Evolutionary conservation across 2,329 filamentous ascomycete species (phyloP).

Genomic region (Boeremia lycopersici): DNA sequence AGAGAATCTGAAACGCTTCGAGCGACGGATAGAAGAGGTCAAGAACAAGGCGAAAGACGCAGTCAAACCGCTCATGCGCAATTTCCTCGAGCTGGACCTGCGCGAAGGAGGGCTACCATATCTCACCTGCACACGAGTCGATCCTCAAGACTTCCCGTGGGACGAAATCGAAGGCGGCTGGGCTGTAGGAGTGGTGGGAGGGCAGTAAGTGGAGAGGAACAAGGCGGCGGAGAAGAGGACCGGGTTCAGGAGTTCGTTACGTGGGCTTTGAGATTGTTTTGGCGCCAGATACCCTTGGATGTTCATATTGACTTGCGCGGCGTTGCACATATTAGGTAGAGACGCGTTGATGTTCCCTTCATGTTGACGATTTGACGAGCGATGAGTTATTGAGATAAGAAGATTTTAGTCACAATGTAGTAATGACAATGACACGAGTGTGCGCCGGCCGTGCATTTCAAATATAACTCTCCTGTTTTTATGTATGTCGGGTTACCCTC

Average conservation of each 20-base stretch:
- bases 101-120: conserved; percentile 62
- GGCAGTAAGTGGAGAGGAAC: not conserved
- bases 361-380: not conserved
- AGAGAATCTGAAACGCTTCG: conserved; percentile 84
- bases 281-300: conserved; percentile 9
- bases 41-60: conserved; percentile 82
- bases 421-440: not conserved
- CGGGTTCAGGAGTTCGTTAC: not conserved
- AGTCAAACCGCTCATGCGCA: conserved; percentile 84
- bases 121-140: conserved; percentile 68
- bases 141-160: conserved; percentile 69
- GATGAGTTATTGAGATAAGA: not conserved
- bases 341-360: not conserved
- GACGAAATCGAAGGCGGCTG: conserved; percentile 42
- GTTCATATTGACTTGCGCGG: conserved; percentile 1
- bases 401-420: not conserved
- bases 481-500: too few relatives aligned
- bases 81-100: conserved; percentile 80
- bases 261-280: not conserved
- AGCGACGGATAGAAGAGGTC: conserved; percentile 85
- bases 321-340: conserved; percentile 4
- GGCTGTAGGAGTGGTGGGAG: not conserved
- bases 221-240: not conserved
- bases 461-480: not conserved
- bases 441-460: not conserved